Evolutionary conservation across 2,329 filamentous ascomycete species (phyloP), one percentile per base, ranked within the genome.

Genomic region (Shiraia bambusicola): DNA sequence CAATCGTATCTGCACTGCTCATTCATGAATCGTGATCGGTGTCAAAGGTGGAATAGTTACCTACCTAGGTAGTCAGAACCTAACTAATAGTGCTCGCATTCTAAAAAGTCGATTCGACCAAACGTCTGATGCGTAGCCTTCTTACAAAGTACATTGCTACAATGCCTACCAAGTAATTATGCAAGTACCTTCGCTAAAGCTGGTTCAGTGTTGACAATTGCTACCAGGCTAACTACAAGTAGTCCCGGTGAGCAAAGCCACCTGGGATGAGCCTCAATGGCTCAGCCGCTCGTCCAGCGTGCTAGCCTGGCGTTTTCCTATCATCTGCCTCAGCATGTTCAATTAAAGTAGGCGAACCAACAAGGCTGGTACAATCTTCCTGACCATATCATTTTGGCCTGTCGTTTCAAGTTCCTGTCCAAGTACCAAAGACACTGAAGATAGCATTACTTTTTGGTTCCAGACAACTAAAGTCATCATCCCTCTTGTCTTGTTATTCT

Each of bases 201-300:
- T 33, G 50, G 34, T 41, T 30, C 33, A 43, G 33, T 19, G 22
- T 39, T 34, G 19, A 30, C 15, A 22, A 37, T 37, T 19, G 37
- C 26, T 17, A 7, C 15, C 19, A 24, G 22, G 11, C 47, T 47
- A 47, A 19, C 47, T 31, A 27, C 8, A 38, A 42, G 22, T 15
- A 40, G 40, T 14, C 9, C 43, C 40, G 47, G 47, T 50, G 37
- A 47, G 32, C 14, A 22, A 34, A 28, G 17, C 26, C 15, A 31
- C n/a, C 28, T 9, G 13, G 42, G 15, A 36, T 27, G 28, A 42
- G 42, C 42, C 42, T 37, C 32, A 16, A 25, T 25, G 26, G 22
- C 33, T 44, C 41, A 48, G 44, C 47, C 47, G 47, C 34, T 29
- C 37, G 15, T 33, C 25, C 34, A 41, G 37, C 42, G n/a, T n/a